These are phyloP conservation scores for Lasiodiplodia sp. DNA, from an alignment of 2,329 filamentous ascomycete genomes.

Conservation along the genomic window DNA sequence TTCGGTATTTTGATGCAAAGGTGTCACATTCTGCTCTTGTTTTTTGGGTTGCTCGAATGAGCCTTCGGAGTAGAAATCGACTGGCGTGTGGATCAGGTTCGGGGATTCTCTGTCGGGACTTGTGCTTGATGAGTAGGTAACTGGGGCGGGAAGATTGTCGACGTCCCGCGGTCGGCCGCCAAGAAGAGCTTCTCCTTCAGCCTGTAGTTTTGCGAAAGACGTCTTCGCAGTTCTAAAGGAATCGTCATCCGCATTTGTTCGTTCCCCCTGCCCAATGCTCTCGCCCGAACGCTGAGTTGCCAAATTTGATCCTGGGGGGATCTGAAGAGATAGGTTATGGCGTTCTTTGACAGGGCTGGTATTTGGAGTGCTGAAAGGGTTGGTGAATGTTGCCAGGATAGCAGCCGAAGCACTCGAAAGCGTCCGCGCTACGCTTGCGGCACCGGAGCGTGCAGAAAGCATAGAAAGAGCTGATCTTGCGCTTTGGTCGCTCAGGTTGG, in stretches of 20 bases:
- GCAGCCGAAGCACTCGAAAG: slow-evolving; percentile 54
- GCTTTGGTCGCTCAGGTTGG: slow-evolving; percentile 63
- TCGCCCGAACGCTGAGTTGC: slow-evolving; percentile 36
- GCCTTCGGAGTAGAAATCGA: neutral
- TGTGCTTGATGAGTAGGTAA: neutral
- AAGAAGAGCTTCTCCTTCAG: slow-evolving; percentile 61
- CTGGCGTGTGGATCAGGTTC: slow-evolving; percentile 1
- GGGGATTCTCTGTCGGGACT: slow-evolving; percentile 15
- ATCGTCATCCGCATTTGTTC: slow-evolving; percentile 51
- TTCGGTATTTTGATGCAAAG: neutral
- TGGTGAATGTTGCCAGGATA: slow-evolving; percentile 42
- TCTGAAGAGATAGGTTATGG: slow-evolving; percentile 15
- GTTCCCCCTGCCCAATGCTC: slow-evolving; percentile 47
- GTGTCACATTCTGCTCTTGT: neutral
- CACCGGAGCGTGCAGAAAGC: slow-evolving; percentile 51
- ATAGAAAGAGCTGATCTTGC: slow-evolving; percentile 49
- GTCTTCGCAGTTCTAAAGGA: slow-evolving; percentile 60
- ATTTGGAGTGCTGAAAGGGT: slow-evolving; percentile 45
- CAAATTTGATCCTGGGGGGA: neutral
- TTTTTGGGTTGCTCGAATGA: neutral
- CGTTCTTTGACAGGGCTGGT: slow-evolving; percentile 37
- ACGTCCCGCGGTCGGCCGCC: slow-evolving; percentile 47
- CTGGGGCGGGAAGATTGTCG: slow-evolving; percentile 12
- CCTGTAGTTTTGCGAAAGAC: slow-evolving; percentile 57
- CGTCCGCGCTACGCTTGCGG: slow-evolving; percentile 52